Evolutionary conservation across 257 asterid species (phyloP), one percentile per base, ranked within the genome.

Genomic region (Nicotiana sylvestris): DNA sequence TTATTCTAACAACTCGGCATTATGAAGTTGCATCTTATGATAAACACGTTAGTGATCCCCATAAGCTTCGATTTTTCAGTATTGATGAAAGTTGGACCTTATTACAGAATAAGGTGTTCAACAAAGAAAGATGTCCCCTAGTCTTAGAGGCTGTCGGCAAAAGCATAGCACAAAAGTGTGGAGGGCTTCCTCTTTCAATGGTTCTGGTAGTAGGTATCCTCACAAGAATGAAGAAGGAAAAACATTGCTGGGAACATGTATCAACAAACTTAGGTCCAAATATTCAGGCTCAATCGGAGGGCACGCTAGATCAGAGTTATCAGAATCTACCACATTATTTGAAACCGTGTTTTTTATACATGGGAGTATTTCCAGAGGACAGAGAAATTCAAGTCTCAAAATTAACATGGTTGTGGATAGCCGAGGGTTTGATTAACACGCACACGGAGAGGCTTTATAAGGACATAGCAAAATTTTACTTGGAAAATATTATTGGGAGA

Each of bases 161-260:
- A 18, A 18, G 21, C 15, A 57, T 83, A 37, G 64, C 80, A 25
- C 2, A 78, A 29, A 6, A 1, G 51, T 83, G 83, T 17, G 37
- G 6, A 18, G 83, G 86, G 2, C 17, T 78, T 37, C 86, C 83
- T 39, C 74, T 83, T 56, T 46, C 83, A 35, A 27, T 39, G 15
- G n/a, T 67, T 70, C 3, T 62, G 1, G 11, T 78, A 1, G 83
- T 76, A 0, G 82, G 83, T 0, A 33, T 83, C n/a, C 83, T 83
- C 0, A 0, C 17, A 9, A 16, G 17, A 25, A 57, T 4, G 29
- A 18, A 55, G 17, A 37, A 68, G 33, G 64, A 39, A 5, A 56
- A 27, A 68, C 9, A 2, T 21, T 11, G 7, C 1, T 78, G 86
- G 86, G 56, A 66, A 10, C 11, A 56, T 11, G 25, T 83, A 17